These are phyloP conservation scores for Opeltia flavorubescens DNA, from an alignment of 495 filamentous ascomycete genomes.

Conservation along the genomic window DNA sequence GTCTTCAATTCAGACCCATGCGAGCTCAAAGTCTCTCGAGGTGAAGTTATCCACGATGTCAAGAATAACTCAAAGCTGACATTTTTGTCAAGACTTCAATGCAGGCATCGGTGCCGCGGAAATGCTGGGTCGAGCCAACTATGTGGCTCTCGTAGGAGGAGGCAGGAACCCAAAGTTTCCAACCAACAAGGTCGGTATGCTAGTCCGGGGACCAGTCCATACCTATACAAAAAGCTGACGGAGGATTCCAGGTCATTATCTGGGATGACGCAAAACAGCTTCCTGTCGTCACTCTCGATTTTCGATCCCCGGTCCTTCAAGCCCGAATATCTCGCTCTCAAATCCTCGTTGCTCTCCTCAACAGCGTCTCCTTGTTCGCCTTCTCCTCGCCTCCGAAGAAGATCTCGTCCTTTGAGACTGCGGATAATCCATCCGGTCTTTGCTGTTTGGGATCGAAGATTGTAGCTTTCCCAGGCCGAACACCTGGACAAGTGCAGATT, in stretches of 20 bases:
- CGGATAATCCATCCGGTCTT: slow-evolving; percentile 72
- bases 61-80: slow-evolving; percentile 2
- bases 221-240: neutral
- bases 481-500: slow-evolving; percentile 80
- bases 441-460: slow-evolving; percentile 60
- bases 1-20: slow-evolving; percentile 71
- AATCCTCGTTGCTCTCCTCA: slow-evolving; percentile 69
- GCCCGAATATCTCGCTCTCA: slow-evolving; percentile 64
- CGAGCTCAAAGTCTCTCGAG: slow-evolving; percentile 53
- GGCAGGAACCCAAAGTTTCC: slow-evolving; percentile 77
- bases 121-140: slow-evolving; percentile 83
- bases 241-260: slow-evolving; percentile 49
- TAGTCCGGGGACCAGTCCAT: slow-evolving; percentile 1
- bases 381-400: slow-evolving; percentile 65
- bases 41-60: slow-evolving; percentile 26
- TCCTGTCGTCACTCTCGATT: slow-evolving; percentile 56
- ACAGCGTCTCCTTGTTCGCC: slow-evolving; percentile 72
- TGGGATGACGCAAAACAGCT: slow-evolving; percentile 84
- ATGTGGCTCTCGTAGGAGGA: slow-evolving; percentile 79
- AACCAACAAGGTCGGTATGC: slow-evolving; percentile 57
- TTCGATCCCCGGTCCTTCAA: slow-evolving; percentile 60
- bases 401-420: slow-evolving; percentile 65
- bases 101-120: slow-evolving; percentile 70
- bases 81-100: slow-evolving; percentile 52
- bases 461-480: slow-evolving; percentile 72